phyloP scores from a whole-genome alignment of 305 asterid species.

The Plantago coronopus region DNA sequence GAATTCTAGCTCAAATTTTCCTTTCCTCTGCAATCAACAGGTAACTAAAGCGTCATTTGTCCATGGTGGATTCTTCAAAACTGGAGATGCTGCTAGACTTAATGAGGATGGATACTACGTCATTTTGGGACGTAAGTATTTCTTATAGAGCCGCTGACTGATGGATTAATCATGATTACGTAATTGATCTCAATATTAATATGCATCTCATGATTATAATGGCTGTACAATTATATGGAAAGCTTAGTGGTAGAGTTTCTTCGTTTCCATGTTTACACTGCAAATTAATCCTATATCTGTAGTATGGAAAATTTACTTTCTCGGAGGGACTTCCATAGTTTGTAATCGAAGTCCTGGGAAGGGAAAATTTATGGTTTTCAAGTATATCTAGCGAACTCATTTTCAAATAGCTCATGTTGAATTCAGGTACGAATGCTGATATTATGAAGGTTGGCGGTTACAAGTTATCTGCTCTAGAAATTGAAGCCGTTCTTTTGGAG shows the following conservation, averaged over 20 bases:
- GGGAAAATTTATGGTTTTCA: too few relatives aligned
- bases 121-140: conserved; percentile 90
- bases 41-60: conserved; percentile 80
- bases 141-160: not conserved
- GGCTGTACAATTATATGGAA: not conserved
- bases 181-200: not conserved
- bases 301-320: too few relatives aligned
- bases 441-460: conserved; percentile 98
- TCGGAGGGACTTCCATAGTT: too few relatives aligned
- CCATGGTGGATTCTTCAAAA: conserved; percentile 84
- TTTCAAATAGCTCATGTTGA: conserved; percentile 1
- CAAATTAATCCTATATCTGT: not conserved
- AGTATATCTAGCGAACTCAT: not conserved
- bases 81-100: conserved; percentile 89
- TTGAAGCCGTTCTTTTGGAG: conserved; percentile 94
- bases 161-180: not conserved
- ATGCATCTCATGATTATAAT: not conserved
- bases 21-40: conserved; percentile 33
- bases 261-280: not conserved
- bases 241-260: not conserved
- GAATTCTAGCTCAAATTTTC: not conserved
- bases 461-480: conserved; percentile 93
- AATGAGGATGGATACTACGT: conserved; percentile 90
- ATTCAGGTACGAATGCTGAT: conserved; percentile 94
- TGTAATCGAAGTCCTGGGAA: too few relatives aligned